Evolutionary conservation across 225 moss, liverwort and hornwort genomes (phyloP).

Genomic region (Anthoceros angustus): DNA sequence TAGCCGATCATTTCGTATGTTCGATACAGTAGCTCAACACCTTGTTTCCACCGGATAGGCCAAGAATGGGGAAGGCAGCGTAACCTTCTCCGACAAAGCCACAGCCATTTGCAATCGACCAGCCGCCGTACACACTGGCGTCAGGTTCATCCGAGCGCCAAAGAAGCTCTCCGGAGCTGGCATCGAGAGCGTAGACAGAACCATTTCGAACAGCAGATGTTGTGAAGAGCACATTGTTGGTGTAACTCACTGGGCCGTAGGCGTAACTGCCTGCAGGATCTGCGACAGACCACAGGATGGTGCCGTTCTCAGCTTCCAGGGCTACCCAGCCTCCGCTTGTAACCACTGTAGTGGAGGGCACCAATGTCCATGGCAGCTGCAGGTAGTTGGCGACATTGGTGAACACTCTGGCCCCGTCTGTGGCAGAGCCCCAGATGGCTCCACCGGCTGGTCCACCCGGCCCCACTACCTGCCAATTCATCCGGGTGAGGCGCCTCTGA

Average conservation of each 20-base stretch:
- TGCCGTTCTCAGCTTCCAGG: conserved; percentile 5
- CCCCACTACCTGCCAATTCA: conserved; percentile 7
- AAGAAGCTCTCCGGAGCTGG: neutral
- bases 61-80: neutral
- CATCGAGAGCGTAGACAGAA: neutral
- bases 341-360: conserved; percentile 5
- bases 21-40: no score
- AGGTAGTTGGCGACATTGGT: conserved; percentile 5
- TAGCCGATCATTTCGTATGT: no score
- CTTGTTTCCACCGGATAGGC: no score
- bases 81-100: neutral
- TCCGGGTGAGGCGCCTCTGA: no score
- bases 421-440: conserved; percentile 11
- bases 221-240: neutral
- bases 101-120: neutral
- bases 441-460: conserved; percentile 8
- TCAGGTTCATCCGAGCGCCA: neutral
- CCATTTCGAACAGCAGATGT: neutral
- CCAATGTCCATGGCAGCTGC: neutral
- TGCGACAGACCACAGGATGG: conserved; percentile 8
- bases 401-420: conserved; percentile 1
- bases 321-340: conserved; percentile 12
- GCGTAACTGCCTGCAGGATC: neutral
- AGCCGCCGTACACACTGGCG: neutral
- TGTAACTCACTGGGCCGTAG: neutral